These are phyloP conservation scores for Carex scoparia DNA, from an alignment of 176 grass and related monocot genomes.

Conservation along the genomic window DNA sequence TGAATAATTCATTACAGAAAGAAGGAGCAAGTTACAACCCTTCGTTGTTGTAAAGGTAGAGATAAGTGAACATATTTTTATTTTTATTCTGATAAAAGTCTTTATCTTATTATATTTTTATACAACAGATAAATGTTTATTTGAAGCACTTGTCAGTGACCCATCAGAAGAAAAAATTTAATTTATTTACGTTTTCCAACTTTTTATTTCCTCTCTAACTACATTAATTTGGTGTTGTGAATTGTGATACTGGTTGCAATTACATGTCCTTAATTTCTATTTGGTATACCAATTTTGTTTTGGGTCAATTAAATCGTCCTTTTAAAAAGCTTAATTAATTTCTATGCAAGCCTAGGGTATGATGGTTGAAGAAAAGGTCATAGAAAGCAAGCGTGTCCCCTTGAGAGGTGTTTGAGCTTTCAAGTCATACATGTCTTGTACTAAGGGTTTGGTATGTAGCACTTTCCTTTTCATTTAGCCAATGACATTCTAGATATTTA, in stretches of 20 bases:
- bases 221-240: background rate
- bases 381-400: background rate
- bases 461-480: background rate
- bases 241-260: background rate
- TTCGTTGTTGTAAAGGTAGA: background rate
- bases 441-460: background rate
- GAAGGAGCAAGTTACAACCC: background rate
- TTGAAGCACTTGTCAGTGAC: background rate
- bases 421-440: conserved; percentile 1
- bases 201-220: background rate
- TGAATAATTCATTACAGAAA: background rate
- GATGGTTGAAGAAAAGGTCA: background rate
- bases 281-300: conserved; percentile 1
- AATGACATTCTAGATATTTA: background rate
- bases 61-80: background rate
- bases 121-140: background rate
- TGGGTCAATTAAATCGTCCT: background rate
- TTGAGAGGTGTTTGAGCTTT: background rate
- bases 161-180: background rate
- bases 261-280: background rate
- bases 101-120: background rate
- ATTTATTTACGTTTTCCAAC: background rate
- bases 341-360: background rate
- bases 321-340: background rate
- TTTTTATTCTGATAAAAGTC: too few relatives aligned